phyloP scores from a whole-genome alignment of 129 eudicot species.

The Helianthus tuberosus region DNA sequence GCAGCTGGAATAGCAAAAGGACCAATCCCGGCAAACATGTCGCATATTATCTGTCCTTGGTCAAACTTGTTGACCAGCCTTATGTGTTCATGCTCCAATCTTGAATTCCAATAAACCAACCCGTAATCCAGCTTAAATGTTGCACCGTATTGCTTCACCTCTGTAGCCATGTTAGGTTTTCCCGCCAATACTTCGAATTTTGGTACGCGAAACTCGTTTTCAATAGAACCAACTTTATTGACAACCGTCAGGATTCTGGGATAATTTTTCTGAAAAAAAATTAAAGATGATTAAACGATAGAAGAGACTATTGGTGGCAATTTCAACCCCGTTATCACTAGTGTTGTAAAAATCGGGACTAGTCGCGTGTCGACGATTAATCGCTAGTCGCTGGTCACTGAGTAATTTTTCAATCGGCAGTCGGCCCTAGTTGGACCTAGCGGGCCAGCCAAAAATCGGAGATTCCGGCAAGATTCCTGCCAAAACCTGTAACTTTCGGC shows the following conservation, averaged over 20 bases:
- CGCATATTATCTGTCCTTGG: constrained; percentile 77
- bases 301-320: neutral
- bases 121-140: constrained; percentile 90
- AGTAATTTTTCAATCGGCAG: too few relatives aligned
- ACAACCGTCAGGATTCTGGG: constrained; percentile 91
- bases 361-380: too few relatives aligned
- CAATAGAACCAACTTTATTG: constrained; percentile 83
- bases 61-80: constrained; percentile 73
- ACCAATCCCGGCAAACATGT: constrained; percentile 99
- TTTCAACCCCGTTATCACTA: neutral
- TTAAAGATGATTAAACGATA: neutral
- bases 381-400: too few relatives aligned
- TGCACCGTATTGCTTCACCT: constrained; percentile 95
- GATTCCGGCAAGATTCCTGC: too few relatives aligned
- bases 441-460: too few relatives aligned
- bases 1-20: constrained; percentile 99
- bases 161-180: constrained; percentile 81
- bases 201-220: constrained; percentile 94
- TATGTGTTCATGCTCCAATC: constrained; percentile 93
- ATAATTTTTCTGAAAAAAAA: constrained; percentile 67
- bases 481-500: too few relatives aligned
- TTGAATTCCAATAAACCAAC: constrained; percentile 97
- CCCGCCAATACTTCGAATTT: constrained; percentile 88
- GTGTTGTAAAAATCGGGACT: too few relatives aligned
- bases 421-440: too few relatives aligned